A percentile compares a stretch with the other conserved stretches of the same genome.
Conservation (phyloP, 495 filamentous ascomycete species). For the Friedmanniomyces endolithicus region DNA sequence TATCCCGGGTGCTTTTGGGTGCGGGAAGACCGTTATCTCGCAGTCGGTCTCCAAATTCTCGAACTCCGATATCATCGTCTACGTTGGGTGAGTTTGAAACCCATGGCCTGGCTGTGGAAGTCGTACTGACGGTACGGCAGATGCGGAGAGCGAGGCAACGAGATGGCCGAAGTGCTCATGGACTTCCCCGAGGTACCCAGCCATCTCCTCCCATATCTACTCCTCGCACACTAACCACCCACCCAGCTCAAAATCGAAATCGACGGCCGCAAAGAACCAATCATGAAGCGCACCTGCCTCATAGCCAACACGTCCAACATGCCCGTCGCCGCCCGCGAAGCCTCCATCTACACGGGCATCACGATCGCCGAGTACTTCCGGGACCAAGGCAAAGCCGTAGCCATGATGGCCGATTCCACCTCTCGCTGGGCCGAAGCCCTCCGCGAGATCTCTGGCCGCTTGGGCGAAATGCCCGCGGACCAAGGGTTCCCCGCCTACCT, state of each 20-base stretch:
- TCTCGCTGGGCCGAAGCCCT: conserved; percentile 98
- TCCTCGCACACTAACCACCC: background rate
- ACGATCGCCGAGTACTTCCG: conserved; percentile 97
- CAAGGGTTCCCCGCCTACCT: conserved; percentile 99
- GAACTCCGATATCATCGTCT: conserved; percentile 97
- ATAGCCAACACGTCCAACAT: conserved; percentile 99
- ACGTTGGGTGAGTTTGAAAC: conserved; percentile 50
- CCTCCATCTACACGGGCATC: conserved; percentile 98
- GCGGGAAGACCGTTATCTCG: conserved; percentile 97
- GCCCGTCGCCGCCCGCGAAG: conserved; percentile 96
- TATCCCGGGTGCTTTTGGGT: conserved; percentile 97
- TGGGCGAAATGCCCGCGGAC: conserved; percentile 99
- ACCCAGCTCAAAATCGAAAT: conserved; percentile 71
- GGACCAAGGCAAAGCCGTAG: conserved; percentile 93
- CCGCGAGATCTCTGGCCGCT: conserved; percentile 95
- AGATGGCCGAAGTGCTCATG: conserved; percentile 99
- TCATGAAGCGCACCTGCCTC: conserved; percentile 98
- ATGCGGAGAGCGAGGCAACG: conserved; percentile 95
- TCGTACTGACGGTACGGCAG: background rate
- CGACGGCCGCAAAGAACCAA: conserved; percentile 85
- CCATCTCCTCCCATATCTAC: no score
- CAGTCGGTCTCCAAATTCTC: conserved; percentile 99
- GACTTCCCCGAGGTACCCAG: conserved; percentile 84
- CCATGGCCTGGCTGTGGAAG: background rate
- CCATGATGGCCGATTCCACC: conserved; percentile 99